Conservation (phyloP, 1,284 basidiomycete species). For the Apiotrichum akiyoshidainum region DNA sequence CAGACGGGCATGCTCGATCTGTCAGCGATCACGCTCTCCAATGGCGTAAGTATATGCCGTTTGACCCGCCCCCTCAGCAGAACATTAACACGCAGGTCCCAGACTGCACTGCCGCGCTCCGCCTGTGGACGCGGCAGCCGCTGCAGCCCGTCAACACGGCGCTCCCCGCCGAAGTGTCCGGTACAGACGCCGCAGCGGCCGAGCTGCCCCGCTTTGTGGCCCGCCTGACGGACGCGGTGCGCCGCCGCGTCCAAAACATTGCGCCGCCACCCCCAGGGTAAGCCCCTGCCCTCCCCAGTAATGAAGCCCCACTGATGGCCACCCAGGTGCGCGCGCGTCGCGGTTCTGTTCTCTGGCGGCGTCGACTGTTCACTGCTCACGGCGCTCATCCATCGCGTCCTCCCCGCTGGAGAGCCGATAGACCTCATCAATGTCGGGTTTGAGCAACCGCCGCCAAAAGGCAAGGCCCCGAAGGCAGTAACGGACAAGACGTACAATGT, state of each 20-base stretch:
- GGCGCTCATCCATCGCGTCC: constrained; percentile 70
- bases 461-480: background rate
- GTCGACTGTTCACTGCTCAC: constrained; percentile 87
- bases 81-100: background rate
- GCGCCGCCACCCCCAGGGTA: constrained; percentile 22
- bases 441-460: constrained; percentile 69
- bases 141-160: background rate
- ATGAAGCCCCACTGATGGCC: background rate
- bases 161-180: constrained; percentile 15
- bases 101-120: background rate
- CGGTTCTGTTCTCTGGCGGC: constrained; percentile 91
- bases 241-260: constrained; percentile 52
- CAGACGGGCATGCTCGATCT: constrained; percentile 32
- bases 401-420: constrained; percentile 73
- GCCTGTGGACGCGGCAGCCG: background rate
- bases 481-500: constrained; percentile 55
- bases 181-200: constrained; percentile 11
- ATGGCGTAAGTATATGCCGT: background rate
- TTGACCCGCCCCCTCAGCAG: no score
- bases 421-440: constrained; percentile 96
- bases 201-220: constrained; percentile 42
- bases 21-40: background rate
- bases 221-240: constrained; percentile 48
- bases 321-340: constrained; percentile 59
- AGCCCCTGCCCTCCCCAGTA: background rate